phyloP scores from a whole-genome alignment of 768 basidiomycete genomes.

The Lentinula aciculospora region DNA sequence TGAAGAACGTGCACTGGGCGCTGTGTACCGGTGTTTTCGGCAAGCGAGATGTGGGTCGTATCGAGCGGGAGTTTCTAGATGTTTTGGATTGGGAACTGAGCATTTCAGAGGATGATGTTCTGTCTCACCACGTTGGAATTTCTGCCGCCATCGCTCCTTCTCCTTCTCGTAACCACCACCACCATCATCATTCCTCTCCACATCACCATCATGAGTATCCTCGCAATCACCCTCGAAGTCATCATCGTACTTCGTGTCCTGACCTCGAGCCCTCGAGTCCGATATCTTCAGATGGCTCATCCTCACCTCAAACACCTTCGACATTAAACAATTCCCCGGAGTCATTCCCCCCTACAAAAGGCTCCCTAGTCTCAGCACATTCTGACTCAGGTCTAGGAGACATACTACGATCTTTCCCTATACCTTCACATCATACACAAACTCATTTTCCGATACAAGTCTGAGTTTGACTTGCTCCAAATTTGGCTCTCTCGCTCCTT shows the following conservation, averaged over 20 bases:
- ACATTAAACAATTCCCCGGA: slow-evolving; percentile 1
- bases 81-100: slow-evolving; percentile 73
- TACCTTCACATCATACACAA: slow-evolving; percentile 9
- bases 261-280: slow-evolving; percentile 6
- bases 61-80: slow-evolving; percentile 78
- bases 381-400: background rate
- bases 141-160: slow-evolving; percentile 13
- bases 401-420: slow-evolving; percentile 1
- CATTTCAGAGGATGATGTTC: slow-evolving; percentile 58
- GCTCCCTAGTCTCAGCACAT: background rate
- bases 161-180: slow-evolving; percentile 8
- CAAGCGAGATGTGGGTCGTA: slow-evolving; percentile 74
- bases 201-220: background rate
- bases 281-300: background rate
- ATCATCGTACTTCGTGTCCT: background rate
- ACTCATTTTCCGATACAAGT: slow-evolving; percentile 14
- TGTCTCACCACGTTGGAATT: slow-evolving; percentile 41
- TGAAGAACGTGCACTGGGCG: slow-evolving; percentile 90
- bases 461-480: background rate
- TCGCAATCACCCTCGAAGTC: background rate
- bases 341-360: background rate
- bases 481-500: background rate
- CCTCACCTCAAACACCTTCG: slow-evolving; percentile 2
- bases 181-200: background rate
- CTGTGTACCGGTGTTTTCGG: slow-evolving; percentile 78